Evolutionary conservation across 139 green algal species (phyloP).

Genomic region (Mychonastes homosphaera): DNA sequence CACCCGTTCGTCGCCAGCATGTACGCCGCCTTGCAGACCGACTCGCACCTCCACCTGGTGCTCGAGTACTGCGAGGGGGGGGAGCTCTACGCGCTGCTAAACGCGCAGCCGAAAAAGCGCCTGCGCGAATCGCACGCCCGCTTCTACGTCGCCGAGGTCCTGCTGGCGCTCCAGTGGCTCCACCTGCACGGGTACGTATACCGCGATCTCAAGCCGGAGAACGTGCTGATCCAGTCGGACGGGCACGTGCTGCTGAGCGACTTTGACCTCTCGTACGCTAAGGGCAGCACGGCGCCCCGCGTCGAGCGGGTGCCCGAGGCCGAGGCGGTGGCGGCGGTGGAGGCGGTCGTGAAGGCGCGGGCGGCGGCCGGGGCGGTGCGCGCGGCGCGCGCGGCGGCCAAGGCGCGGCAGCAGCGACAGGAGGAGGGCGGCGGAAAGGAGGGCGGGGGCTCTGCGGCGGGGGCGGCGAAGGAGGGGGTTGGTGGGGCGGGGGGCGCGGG

Average conservation of each 20-base stretch:
- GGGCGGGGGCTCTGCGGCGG: too few species aligned
- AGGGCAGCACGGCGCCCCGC: slow-evolving; percentile 36
- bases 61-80: slow-evolving; percentile 67
- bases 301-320: slow-evolving; percentile 18
- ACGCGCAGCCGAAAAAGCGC: slow-evolving; percentile 50
- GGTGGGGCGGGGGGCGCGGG: too few species aligned
- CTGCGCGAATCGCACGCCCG: slow-evolving; percentile 60
- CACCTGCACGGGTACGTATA: slow-evolving; percentile 94
- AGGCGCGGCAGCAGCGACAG: too few species aligned
- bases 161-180: slow-evolving; percentile 95
- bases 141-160: slow-evolving; percentile 89
- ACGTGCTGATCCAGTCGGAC: slow-evolving; percentile 82
- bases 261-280: slow-evolving; percentile 87
- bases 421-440: too few species aligned
- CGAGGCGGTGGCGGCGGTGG: background rate
- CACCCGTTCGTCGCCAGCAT: slow-evolving; percentile 94
- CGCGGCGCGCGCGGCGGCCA: too few species aligned
- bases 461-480: too few species aligned
- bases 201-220: slow-evolving; percentile 97
- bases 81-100: slow-evolving; percentile 60
- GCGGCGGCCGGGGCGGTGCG: too few species aligned
- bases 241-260: slow-evolving; percentile 95
- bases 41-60: slow-evolving; percentile 81
- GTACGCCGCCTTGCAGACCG: slow-evolving; percentile 85
- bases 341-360: background rate